Conservation (phyloP, 495 filamentous ascomycete genomes). For the Xylaria sp. region DNA sequence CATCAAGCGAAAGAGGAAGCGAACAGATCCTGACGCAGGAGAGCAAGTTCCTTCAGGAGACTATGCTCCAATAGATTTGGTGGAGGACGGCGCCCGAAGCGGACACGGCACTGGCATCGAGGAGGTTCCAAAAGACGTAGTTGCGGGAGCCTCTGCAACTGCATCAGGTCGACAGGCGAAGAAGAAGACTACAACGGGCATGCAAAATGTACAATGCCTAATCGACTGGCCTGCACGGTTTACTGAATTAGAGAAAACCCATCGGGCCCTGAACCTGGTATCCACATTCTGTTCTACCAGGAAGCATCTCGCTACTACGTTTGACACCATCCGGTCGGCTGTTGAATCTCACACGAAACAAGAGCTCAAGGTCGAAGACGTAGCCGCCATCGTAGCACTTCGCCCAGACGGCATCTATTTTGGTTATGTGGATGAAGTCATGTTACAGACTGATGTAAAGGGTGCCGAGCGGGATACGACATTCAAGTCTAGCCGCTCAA, state of each 20-base stretch:
- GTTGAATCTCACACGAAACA: conserved; percentile 84
- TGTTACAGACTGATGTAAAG: conserved; percentile 77
- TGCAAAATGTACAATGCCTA: conserved; percentile 28
- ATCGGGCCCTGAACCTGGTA: conserved; percentile 87
- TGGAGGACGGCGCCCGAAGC: not conserved
- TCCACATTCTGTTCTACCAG: conserved; percentile 94
- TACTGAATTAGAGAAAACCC: conserved; percentile 73
- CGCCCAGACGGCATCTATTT: conserved; percentile 81
- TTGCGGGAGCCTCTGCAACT: conserved; percentile 10
- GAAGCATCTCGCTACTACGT: conserved; percentile 89
- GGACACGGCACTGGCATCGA: not conserved
- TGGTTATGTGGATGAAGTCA: conserved; percentile 82
- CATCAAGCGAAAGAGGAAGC: conserved; percentile 60
- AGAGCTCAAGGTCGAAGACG: conserved; percentile 73
- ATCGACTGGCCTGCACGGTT: conserved; percentile 77
- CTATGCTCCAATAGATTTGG: not conserved
- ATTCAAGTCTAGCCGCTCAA: conserved; percentile 54
- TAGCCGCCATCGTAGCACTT: conserved; percentile 80
- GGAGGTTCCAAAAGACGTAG: conserved; percentile 35
- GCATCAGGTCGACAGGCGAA: conserved; percentile 22
- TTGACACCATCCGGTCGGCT: conserved; percentile 82
- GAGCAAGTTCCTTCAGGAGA: not conserved
- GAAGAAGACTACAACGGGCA: conserved; percentile 29
- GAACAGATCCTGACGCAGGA: conserved; percentile 46
- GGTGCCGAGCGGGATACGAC: conserved; percentile 65